These are phyloP conservation scores for Ophiosphaerella narmari DNA, from an alignment of 2,329 filamentous ascomycete genomes.

Conservation along the genomic window DNA sequence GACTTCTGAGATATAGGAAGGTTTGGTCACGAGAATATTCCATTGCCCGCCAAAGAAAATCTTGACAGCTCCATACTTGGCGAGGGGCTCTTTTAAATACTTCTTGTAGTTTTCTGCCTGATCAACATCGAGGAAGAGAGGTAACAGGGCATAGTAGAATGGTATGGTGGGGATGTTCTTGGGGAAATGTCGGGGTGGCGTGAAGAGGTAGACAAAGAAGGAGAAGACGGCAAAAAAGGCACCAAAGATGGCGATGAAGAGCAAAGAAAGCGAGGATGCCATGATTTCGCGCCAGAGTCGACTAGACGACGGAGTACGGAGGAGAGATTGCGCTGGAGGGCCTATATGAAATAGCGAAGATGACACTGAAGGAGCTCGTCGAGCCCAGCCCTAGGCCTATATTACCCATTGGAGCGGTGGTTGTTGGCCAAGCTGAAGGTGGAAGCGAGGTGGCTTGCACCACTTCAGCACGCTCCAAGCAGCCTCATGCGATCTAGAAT, in stretches of 20 bases:
- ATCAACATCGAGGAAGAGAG: slow-evolving; percentile 51
- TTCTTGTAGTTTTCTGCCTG: slow-evolving; percentile 49
- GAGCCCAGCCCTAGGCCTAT: slow-evolving; percentile 8
- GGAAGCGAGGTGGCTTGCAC: slow-evolving; percentile 12
- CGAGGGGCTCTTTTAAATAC: slow-evolving; percentile 48
- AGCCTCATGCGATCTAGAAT: slow-evolving; percentile 14
- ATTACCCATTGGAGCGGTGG: slow-evolving; percentile 10
- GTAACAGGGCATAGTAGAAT: slow-evolving; percentile 51
- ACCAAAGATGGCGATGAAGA: slow-evolving; percentile 25
- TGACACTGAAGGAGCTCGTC: slow-evolving; percentile 4
- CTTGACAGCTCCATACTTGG: slow-evolving; percentile 53
- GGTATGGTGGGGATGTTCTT: slow-evolving; percentile 51
- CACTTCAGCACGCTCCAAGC: slow-evolving; percentile 2
- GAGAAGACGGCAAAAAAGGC: slow-evolving; percentile 19
- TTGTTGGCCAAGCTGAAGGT: slow-evolving; percentile 10
- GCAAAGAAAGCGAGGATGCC: slow-evolving; percentile 28
- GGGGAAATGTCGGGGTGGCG: slow-evolving; percentile 31
- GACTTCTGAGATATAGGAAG: slow-evolving; percentile 50
- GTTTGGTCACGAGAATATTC: slow-evolving; percentile 55
- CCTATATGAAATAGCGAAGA: slow-evolving; percentile 21
- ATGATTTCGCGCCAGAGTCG: slow-evolving; percentile 14
- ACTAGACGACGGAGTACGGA: slow-evolving; percentile 5
- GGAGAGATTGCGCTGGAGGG: slow-evolving; percentile 3
- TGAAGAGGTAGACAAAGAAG: slow-evolving; percentile 32
- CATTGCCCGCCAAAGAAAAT: slow-evolving; percentile 56